Evolutionary conservation across 257 asterid genomes (phyloP).

Genomic region (Leptodermis oblonga): DNA sequence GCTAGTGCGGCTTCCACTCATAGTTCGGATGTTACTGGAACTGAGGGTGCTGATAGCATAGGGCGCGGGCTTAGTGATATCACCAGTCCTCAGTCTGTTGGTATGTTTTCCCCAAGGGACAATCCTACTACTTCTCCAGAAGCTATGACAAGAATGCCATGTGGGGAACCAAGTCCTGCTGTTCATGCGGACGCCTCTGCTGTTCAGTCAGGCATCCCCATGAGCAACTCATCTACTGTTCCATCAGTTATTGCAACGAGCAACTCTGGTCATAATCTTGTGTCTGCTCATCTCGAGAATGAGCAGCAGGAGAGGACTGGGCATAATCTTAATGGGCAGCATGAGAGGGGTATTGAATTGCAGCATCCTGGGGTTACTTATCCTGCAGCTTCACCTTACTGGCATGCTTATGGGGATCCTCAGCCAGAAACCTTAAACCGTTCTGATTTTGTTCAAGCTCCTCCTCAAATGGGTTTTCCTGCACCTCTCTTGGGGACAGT

Average conservation of each 20-base stretch:
- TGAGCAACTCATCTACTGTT: slow-evolving; percentile 39
- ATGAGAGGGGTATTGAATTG: slow-evolving; percentile 26
- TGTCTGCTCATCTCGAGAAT: slow-evolving; percentile 41
- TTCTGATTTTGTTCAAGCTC: slow-evolving; percentile 49
- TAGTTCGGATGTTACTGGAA: slow-evolving; percentile 57
- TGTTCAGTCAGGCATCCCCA: slow-evolving; percentile 39
- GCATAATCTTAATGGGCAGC: slow-evolving; percentile 45
- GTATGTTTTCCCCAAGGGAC: slow-evolving; percentile 46
- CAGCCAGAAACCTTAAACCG: slow-evolving; percentile 46
- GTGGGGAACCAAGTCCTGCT: slow-evolving; percentile 36
- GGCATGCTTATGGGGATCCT: slow-evolving; percentile 54
- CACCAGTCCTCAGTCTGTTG: slow-evolving; percentile 40
- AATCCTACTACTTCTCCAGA: slow-evolving; percentile 37
- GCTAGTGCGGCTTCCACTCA: slow-evolving; percentile 69
- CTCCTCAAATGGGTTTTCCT: slow-evolving; percentile 71
- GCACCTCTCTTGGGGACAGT: slow-evolving; percentile 49
- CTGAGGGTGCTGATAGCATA: slow-evolving; percentile 54
- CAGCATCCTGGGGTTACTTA: slow-evolving; percentile 39
- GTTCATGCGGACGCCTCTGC: slow-evolving; percentile 34
- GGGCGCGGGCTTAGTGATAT: slow-evolving; percentile 43
- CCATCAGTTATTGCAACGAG: slow-evolving; percentile 39
- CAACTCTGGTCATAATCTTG: slow-evolving; percentile 29
- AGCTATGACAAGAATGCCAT: slow-evolving; percentile 32
- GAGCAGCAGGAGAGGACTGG: slow-evolving; percentile 41
- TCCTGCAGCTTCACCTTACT: slow-evolving; percentile 50